These are phyloP conservation scores for Lupinus albus DNA, from an alignment of 306 rosid species.

Conservation along the genomic window DNA sequence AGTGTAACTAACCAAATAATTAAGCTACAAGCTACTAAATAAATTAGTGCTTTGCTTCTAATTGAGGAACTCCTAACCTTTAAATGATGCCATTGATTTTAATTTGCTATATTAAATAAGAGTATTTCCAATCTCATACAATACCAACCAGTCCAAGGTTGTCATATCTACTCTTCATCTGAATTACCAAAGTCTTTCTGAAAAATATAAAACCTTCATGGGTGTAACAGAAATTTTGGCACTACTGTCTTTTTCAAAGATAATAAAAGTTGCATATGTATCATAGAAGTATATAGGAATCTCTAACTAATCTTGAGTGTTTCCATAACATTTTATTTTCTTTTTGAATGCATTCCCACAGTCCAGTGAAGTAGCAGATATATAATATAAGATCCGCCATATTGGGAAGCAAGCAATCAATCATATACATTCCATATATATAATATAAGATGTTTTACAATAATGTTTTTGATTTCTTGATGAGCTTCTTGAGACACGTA, in stretches of 20 bases:
- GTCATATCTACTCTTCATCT: background rate
- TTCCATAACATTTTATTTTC: slow-evolving; percentile 39
- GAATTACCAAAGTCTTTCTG: background rate
- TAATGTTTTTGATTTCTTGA: too few relatives aligned
- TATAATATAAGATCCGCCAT: background rate
- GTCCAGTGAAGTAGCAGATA: background rate
- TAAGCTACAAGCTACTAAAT: too few relatives aligned
- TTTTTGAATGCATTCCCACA: slow-evolving; percentile 1
- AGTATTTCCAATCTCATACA: background rate
- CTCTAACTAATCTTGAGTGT: slow-evolving; percentile 38
- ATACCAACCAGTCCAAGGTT: slow-evolving; percentile 13
- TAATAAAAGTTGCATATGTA: background rate
- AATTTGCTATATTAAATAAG: background rate
- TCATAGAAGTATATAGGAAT: background rate
- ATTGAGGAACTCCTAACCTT: too few relatives aligned
- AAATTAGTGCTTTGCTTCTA: too few relatives aligned
- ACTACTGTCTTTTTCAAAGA: background rate
- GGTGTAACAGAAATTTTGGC: background rate
- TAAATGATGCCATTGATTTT: background rate
- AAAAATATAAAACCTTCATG: background rate
- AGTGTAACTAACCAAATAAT: too few relatives aligned
- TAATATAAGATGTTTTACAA: too few relatives aligned
- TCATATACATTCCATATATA: slow-evolving; percentile 1
- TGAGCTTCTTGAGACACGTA: too few relatives aligned
- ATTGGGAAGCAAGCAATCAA: background rate